Base-by-base conservation (phyloP, 2,329 filamentous ascomycete species). In the Aspergillus hiratsukae region DNA sequence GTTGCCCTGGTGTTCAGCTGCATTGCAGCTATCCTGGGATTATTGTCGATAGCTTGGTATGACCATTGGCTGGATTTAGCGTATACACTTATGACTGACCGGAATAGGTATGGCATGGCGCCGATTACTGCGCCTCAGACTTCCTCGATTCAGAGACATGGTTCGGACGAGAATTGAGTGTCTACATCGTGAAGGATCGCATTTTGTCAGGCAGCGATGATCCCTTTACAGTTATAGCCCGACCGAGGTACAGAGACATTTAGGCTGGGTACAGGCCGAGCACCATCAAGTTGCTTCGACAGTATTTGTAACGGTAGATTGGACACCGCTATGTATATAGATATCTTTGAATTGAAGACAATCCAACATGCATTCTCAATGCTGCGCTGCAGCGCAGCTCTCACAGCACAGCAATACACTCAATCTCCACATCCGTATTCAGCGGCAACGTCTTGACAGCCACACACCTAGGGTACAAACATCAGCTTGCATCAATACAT, bases 391-490 rank as follows among this genome's bases (percentile, higher is more conserved):
- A 17, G 2, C 14, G 5, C 14, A 37, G 14, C 14, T 75, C 31
- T 45, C 19, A 86, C 60, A 86, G 81, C 54, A 88, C 80, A 55
- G 91, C 91, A 79, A 94, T 88, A 72, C 86, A 89, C 82, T 96
- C 91, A 71, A 96, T 94, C 81, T 96, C 91, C 25, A 96, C 86
- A 58, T 91, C 87, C 45, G 91, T 91, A 55, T 87, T 86, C 81
- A 92, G 91, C 59, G 91, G 91, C 62, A 96, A 82, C 66, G 89
- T 86, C 81, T 94, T 92, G 62, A 95, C 92, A 4, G 91, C 91
- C 53, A 96, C 90, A 72, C 91, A 96, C 29, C 67, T 72, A 29
- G 10, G 28, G 28, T 10, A 58, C 11, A 6, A 19, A 37, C 25
- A 23, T 14, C 14, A 48, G 40, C 3, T 48, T 29, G 41, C 21